Evolutionary conservation across 1,284 basidiomycete species (phyloP), one percentile per base, ranked within the genome.

Genomic region (Boletellus sp.): DNA sequence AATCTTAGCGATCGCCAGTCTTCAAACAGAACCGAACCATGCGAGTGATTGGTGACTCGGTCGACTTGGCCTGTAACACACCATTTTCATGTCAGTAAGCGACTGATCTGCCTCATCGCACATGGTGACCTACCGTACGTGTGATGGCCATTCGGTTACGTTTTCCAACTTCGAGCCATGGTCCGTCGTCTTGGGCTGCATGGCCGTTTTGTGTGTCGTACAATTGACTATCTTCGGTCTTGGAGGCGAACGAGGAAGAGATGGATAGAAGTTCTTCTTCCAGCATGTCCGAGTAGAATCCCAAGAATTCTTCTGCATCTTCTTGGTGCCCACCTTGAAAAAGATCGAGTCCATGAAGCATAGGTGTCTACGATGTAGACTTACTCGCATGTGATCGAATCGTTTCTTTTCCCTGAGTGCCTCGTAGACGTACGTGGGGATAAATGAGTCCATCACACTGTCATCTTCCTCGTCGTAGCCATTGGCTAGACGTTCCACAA

Each of bases 261-360:
- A 95, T 74, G 2, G 78, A 77, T 5, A 93, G 72, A 15, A 98
- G 71, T 72, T 99, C 96, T 65, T 99, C 96, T 69, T 97, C 94
- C 4, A 99, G 75, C 0, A 93, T 93, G 67, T 97, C 94, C 41
- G 98, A 77, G 74, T 93, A 95, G 74, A 97, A 97, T 10, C 96
- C 95, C n/a, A 98, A 78, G 72, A 97, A 99, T 71, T 99, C 96
- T 70, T 99, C 95, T 1, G 96, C 96, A 56, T 99, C 96, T 71
- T 99, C 96, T 74, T 99, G 96, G 58, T 94, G 91, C 0, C 95
- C 95, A 32, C 91, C 84, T 80, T 93, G 55, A 54, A 28, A 42
- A 53, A 44, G 11, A 33, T 51, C 18, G 18, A 38, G 39, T 36
- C 8, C 44, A 46, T 5, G 24, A 32, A 33, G 38, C 1, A 21